Evolutionary conservation across 2,329 filamentous ascomycete species (phyloP), one percentile per base, ranked within the genome.

Genomic region (Neurospora crassa): DNA sequence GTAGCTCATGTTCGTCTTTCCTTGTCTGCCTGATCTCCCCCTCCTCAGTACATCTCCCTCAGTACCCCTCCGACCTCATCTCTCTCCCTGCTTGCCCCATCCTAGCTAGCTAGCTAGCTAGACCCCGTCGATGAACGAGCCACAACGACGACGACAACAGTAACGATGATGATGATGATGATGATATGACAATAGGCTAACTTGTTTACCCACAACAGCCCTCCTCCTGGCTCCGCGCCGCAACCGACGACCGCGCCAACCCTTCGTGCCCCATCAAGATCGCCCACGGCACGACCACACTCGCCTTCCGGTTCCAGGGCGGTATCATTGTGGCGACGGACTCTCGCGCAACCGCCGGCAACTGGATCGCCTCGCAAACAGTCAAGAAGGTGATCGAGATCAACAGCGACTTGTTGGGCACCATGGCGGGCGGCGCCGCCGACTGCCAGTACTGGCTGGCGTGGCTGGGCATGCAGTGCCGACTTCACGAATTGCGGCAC

Each of bases 341-440:
- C 84, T 99, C 96, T 73, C 90, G 96, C 84, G 96, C 96, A 73
- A 97, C 96, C 68, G 95, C 96, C 40, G 96, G 96, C 79, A 96
- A 96, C 88, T 99, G 96, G 96, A 99, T 99, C 83, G 96, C 96
- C 76, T 97, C 93, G 84, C 96, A 99, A 87, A 99, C 96, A 70
- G 96, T 99, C 80, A 99, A 99, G 90, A 99, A 99, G 88, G 96
- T 99, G 77, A 98, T 99, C 80, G 94, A 97, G 87, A 97, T 97
- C 87, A 97, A 97, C 86, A 93, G 87, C 83, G 92, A 91, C 82
- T 87, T 99, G 83, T 84, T 99, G 79, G 96, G 96, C 75, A 99
- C 96, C 77, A 97, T 99, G 95, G 96, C 96, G 74, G 96, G 96
- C 82, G 96, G 96, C 84, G 96, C 96, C 79, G 96, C 96, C 82